phyloP scores from a whole-genome alignment of 2,329 filamentous ascomycete species.

The Monilinia fructicola region DNA sequence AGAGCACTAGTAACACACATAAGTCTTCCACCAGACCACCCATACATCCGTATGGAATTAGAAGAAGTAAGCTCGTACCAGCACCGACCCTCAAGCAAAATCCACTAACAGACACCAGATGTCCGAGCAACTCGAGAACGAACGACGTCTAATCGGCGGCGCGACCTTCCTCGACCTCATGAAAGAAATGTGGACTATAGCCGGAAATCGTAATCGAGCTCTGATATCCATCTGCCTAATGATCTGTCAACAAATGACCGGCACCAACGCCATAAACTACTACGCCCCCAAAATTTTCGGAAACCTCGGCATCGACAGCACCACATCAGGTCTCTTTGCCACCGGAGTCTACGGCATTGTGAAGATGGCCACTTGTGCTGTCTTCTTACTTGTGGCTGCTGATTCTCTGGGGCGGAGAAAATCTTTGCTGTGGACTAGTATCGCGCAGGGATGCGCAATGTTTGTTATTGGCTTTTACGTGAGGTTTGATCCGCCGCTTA shows the following conservation, averaged over 20 bases:
- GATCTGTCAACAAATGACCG: slow-evolving; percentile 64
- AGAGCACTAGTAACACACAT: slow-evolving; percentile 46
- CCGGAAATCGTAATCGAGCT: slow-evolving; percentile 62
- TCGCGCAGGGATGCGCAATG: slow-evolving; percentile 62
- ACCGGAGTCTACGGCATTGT: slow-evolving; percentile 73
- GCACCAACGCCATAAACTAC: slow-evolving; percentile 53
- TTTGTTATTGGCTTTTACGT: slow-evolving; percentile 72
- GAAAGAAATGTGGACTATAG: slow-evolving; percentile 60
- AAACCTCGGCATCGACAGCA: slow-evolving; percentile 59
- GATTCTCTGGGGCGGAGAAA: slow-evolving; percentile 63
- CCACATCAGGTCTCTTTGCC: slow-evolving; percentile 62
- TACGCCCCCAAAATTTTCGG: slow-evolving; percentile 65
- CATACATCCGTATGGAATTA: slow-evolving; percentile 53
- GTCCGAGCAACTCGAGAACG: slow-evolving; percentile 49
- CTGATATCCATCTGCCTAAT: slow-evolving; percentile 62
- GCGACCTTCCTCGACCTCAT: slow-evolving; percentile 51
- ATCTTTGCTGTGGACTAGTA: slow-evolving; percentile 63
- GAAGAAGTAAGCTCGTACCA: slow-evolving; percentile 47
- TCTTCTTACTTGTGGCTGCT: slow-evolving; percentile 66
- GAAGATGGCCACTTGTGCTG: slow-evolving; percentile 62
- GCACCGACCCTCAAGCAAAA: not conserved
- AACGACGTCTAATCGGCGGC: slow-evolving; percentile 50
- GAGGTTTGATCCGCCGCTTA: slow-evolving; percentile 57
- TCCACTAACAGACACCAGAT: slow-evolving; percentile 38
- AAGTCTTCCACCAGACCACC: slow-evolving; percentile 52